Conservation (phyloP, 2,329 filamentous ascomycete genomes). For the Colletotrichum costaricense region DNA sequence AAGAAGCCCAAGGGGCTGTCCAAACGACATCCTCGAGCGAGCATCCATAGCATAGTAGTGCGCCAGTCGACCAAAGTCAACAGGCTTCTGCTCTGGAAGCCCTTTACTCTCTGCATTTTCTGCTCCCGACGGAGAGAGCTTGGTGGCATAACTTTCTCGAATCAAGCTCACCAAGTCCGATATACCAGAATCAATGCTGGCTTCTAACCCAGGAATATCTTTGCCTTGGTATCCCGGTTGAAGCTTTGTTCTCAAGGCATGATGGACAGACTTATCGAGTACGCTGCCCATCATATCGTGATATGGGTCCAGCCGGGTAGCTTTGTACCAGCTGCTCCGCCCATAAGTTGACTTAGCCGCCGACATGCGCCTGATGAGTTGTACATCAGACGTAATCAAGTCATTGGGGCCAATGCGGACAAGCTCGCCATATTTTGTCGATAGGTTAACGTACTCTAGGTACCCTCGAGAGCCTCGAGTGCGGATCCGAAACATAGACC, state of each 20-base stretch:
- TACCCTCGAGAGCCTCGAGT: constrained; percentile 4
- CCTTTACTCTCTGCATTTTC: background rate
- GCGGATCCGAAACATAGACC: constrained; percentile 17
- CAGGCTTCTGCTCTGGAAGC: background rate
- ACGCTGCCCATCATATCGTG: constrained; percentile 39
- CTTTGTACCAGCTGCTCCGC: constrained; percentile 57
- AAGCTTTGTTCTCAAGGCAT: constrained; percentile 31
- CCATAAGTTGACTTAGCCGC: constrained; percentile 50
- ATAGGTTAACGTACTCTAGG: constrained; percentile 1
- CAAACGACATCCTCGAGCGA: constrained; percentile 25
- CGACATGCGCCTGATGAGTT: constrained; percentile 50
- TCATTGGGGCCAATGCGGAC: constrained; percentile 56
- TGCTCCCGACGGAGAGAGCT: background rate
- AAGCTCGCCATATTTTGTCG: constrained; percentile 36
- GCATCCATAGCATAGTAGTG: constrained; percentile 33
- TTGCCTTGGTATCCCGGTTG: constrained; percentile 35
- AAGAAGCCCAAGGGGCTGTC: constrained; percentile 6
- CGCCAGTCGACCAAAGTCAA: constrained; percentile 36
- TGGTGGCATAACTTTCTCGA: background rate
- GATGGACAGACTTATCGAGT: constrained; percentile 35
- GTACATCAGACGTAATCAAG: constrained; percentile 51
- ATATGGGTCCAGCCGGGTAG: constrained; percentile 60
- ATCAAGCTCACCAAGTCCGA: constrained; percentile 29
- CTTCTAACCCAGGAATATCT: constrained; percentile 34
- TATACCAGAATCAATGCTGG: constrained; percentile 30